Base-by-base conservation (phyloP, 2,329 filamentous ascomycete species). In the Pseudopithomyces maydicus region DNA sequence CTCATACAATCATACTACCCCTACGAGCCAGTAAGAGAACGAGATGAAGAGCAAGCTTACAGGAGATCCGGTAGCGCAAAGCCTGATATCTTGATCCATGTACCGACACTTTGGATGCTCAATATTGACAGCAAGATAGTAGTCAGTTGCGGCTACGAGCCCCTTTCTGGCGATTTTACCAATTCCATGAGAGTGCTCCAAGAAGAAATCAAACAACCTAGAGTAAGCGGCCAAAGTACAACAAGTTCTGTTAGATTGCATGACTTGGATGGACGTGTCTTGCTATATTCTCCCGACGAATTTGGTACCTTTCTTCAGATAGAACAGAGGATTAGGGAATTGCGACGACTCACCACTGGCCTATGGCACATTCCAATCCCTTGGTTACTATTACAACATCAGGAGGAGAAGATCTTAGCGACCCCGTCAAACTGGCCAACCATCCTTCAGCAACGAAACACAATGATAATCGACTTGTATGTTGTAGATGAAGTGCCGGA, bases 1-100 rank as follows among this genome's bases (percentile, higher is more conserved):
- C 46, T 75, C 7, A 73, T 74, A 64, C 67, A 74, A 54, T 58
- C 70, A 0, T 69, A 68, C 32, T 74, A 74, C 52, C 70, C 69
- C 0, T 70, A 70, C 26, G 69, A 74, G 52, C 62, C 67, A 7
- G 68, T 73, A 2, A 58, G 58, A 39, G 70, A 73, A 17, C 52
- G 70, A 51, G 71, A 74, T 39, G 49, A 52, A 3, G 72, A 74
- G 20, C 71, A 74, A 51, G 71, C 68, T 0, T 72, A 66, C 49
- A 63, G 55, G 11, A 66, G 63, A 6, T 70, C 68, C 41, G 61
- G 62, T 8, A 62, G 67, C 42, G 55, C 58, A 23, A 46, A 50
- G 20, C 47, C 56, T 3, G 54, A 59, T 3, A 56, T 48, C 19
- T 56, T 74, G 4, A 59, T 74, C 3, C 64, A 73, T 48, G 70